Percentiles rank a stretch among this genome's conserved stretches.
Conservation (phyloP, 345 rosid genomes). For the Eucalyptus caleyi region DNA sequence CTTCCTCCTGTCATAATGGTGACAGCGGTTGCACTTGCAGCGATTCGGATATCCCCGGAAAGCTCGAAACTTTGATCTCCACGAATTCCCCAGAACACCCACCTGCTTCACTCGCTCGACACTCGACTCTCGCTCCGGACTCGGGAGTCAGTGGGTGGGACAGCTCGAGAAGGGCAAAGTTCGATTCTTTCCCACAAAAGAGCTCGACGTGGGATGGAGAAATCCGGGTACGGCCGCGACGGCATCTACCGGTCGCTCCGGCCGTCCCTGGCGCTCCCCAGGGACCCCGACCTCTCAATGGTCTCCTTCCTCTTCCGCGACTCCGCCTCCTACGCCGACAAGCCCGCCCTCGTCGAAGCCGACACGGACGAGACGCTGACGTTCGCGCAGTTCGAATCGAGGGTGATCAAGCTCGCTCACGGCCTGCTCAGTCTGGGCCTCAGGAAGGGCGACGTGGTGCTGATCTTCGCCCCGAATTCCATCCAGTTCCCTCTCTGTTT, state of each 20-base stretch:
- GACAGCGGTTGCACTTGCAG: not conserved
- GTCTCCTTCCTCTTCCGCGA: conserved; percentile 52
- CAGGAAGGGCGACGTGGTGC: conserved; percentile 48
- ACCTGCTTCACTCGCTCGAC: not conserved
- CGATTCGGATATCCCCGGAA: not conserved
- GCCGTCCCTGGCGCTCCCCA: conserved; percentile 41
- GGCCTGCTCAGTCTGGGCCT: conserved; percentile 60
- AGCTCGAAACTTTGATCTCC: not conserved
- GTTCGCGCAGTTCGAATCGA: conserved; percentile 51
- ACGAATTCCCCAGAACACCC: not conserved
- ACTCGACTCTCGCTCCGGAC: not conserved
- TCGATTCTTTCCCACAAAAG: not conserved
- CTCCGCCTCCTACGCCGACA: conserved; percentile 35
- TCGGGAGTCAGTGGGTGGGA: not conserved
- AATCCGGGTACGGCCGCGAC: conserved; percentile 80
- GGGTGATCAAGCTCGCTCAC: conserved; percentile 44
- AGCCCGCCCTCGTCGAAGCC: conserved; percentile 61
- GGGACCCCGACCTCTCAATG: conserved; percentile 50
- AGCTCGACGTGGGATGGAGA: conserved; percentile 34
- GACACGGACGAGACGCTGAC: conserved; percentile 40
- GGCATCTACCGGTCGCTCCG: conserved; percentile 71
- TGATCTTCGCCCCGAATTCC: conserved; percentile 76
- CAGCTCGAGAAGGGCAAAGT: not conserved
- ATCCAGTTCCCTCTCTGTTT: conserved; percentile 64
- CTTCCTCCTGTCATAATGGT: not conserved